These are phyloP conservation scores for Grigorovia humatica DNA, from an alignment of 805 yeast genomes.

Conservation along the genomic window DNA sequence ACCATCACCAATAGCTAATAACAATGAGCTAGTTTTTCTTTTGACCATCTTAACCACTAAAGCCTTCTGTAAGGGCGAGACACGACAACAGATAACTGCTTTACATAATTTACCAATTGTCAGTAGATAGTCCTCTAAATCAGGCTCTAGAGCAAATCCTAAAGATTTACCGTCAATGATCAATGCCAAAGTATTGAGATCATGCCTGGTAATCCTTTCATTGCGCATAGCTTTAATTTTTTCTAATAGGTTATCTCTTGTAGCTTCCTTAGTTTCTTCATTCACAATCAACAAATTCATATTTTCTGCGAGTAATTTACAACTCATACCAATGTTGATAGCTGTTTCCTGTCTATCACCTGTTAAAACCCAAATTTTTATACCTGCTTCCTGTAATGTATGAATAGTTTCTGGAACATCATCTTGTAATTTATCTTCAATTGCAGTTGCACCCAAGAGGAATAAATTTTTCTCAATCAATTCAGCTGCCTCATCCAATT, in stretches of 20 bases:
- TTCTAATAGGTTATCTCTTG: conserved; percentile 57
- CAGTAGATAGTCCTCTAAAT: conserved; percentile 65
- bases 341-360: conserved; percentile 99
- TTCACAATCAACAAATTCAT: conserved; percentile 88
- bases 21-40: conserved; percentile 56
- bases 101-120: conserved; percentile 79
- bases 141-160: conserved; percentile 73
- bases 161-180: conserved; percentile 92
- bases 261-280: conserved; percentile 74
- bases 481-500: conserved; percentile 83
- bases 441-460: conserved; percentile 93
- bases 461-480: conserved; percentile 70
- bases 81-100: conserved; percentile 96
- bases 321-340: conserved; percentile 96
- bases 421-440: conserved; percentile 94
- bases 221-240: conserved; percentile 66
- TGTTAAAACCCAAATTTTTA: conserved; percentile 93
- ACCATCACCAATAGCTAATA: conserved; percentile 96
- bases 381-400: conserved; percentile 91
- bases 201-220: conserved; percentile 56
- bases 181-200: conserved; percentile 70
- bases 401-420: conserved; percentile 98
- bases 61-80: conserved; percentile 94
- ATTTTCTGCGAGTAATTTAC: conserved; percentile 86
- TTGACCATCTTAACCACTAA: conserved; percentile 91